Percentiles rank a stretch among this genome's conserved stretches.
These are phyloP conservation scores for Ogataea sp. DNA, from an alignment of 805 yeast species.

Conservation along the genomic window DNA sequence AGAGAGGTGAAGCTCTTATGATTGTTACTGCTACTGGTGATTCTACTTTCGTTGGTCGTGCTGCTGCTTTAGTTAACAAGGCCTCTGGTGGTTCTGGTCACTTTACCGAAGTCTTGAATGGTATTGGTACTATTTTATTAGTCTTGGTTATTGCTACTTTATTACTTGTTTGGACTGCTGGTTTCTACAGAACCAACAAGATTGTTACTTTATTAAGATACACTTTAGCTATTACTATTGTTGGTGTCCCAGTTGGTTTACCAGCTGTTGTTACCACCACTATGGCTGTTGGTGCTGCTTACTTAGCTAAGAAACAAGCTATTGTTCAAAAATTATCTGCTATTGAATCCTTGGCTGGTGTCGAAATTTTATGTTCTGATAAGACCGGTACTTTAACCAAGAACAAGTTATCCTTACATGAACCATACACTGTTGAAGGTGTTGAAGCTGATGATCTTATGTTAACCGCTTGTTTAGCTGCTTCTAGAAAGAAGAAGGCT, in stretches of 20 bases:
- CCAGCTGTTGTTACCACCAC: conserved; percentile 98
- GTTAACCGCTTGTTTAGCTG: conserved; percentile 97
- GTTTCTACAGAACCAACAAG: conserved; percentile 86
- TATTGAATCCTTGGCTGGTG: conserved; percentile 96
- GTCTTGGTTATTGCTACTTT: conserved; percentile 84
- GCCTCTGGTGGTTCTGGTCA: conserved; percentile 93
- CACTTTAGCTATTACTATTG: conserved; percentile 91
- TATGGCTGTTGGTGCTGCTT: conserved; percentile 99
- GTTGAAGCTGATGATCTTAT: conserved; percentile 92
- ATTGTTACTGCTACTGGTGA: conserved; percentile 93
- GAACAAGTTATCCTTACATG: conserved; percentile 92
- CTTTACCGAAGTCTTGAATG: conserved; percentile 95
- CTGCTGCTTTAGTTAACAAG: conserved; percentile 92
- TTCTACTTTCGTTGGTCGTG: conserved; percentile 93
- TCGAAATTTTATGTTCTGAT: conserved; percentile 95
- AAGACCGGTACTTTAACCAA: conserved; percentile 97
- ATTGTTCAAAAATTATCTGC: conserved; percentile 96
- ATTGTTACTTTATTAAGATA: conserved; percentile 85
- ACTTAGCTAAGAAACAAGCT: conserved; percentile 94
- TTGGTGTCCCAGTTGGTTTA: conserved; percentile 98
- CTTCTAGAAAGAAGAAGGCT: conserved; percentile 97
- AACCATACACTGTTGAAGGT: conserved; percentile 97
- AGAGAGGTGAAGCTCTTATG: conserved; percentile 94
- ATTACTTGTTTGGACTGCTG: conserved; percentile 84
- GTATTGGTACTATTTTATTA: conserved; percentile 89